Percentiles rank a stretch among this genome's conserved stretches.
These are phyloP conservation scores for Cicer yamashitae DNA, from an alignment of 306 rosid species.

Conservation along the genomic window DNA sequence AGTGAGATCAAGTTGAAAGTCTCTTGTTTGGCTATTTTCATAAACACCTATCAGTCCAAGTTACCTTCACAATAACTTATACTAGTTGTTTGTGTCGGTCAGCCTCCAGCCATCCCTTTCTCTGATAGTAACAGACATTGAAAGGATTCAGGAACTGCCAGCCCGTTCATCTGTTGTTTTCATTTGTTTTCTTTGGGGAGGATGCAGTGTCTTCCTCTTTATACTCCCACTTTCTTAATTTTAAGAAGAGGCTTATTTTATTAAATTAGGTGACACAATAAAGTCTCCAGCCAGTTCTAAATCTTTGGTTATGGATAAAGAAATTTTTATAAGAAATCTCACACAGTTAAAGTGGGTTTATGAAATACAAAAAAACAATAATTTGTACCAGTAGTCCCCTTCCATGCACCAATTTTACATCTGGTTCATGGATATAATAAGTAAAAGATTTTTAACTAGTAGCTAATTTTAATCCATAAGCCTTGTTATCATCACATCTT, in stretches of 20 bases:
- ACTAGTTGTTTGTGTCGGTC: background rate
- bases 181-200: background rate
- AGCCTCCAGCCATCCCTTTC: background rate
- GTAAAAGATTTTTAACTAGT: background rate
- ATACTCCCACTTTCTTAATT: background rate
- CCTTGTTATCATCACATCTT: conserved; percentile 17
- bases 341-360: background rate
- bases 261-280: background rate
- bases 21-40: background rate
- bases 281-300: background rate
- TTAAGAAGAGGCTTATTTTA: background rate
- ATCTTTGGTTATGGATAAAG: background rate
- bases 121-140: background rate
- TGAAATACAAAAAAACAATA: background rate
- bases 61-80: background rate
- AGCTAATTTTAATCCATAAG: background rate
- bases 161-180: background rate
- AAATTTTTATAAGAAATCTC: conserved; percentile 2
- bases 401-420: conserved; percentile 21
- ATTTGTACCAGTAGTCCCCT: background rate
- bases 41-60: background rate
- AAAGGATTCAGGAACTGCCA: background rate
- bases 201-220: background rate
- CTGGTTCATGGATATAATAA: conserved; percentile 16
- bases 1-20: background rate